Base-by-base conservation (phyloP, 495 filamentous ascomycete species). In the Talaromyces thailandensis region DNA sequence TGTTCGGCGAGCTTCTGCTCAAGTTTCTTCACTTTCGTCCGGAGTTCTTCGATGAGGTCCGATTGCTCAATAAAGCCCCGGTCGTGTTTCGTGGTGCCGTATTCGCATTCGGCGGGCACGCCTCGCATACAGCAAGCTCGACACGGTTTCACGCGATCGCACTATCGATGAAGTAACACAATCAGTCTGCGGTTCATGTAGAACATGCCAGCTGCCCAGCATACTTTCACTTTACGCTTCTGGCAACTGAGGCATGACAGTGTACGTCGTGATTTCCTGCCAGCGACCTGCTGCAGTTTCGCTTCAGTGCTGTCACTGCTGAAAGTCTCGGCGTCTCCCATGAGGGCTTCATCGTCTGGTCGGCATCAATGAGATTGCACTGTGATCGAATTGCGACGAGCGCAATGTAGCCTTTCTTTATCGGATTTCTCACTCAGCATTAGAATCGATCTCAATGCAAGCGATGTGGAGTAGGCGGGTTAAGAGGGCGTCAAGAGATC, bases 221-320 rank as follows among this genome's bases (percentile, higher is more conserved):
- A 45, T 66, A 71, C 69, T 67, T 71, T 71, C 18, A 71, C 67
- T 64, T 71, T 71, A 58, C 69, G 69, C 63, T 69, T 71, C 51
- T 71, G 69, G 52, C 69, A 71, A 43, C 64, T 69, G 52, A 71
- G 64, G 61, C 69, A 71, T 29, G 69, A 71, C 52, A 69, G 66
- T 12, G 67, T 71, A 64, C 67, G 69, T 56, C 69, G 69, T 58
- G 66, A 66, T 56, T 71, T 71, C 64, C 68, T 71, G 37, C 67
- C 65, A 23, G 64, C 24, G 23, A 43, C 21, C 12, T 8, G 23
- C 40, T 37, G 58, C 11, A 6, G 24, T 26, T n/a, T 55, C 23
- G 51, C 21, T 26, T 40, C 32, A 25, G 35, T 23, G 58, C 6
- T 48, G n/a, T 60, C 58, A 45, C 24, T 60, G 37, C 43, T 21